These are phyloP conservation scores for Orobanche coerulescens DNA, from an alignment of 257 asterid species.

Conservation along the genomic window DNA sequence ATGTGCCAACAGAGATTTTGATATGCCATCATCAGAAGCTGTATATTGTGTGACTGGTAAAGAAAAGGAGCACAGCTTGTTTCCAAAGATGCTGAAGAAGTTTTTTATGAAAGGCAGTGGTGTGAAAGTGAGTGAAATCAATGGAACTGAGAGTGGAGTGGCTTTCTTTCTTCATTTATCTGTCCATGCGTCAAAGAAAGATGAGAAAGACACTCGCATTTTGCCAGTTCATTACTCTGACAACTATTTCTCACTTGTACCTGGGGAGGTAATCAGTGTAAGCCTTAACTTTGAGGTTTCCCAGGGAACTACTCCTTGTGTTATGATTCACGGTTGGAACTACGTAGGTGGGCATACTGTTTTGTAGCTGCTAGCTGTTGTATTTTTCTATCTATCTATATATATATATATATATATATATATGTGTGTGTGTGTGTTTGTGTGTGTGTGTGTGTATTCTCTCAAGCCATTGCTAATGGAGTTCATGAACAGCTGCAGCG, in stretches of 20 bases:
- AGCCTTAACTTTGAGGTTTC: conserved; percentile 70
- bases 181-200: conserved; percentile 47
- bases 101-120: conserved; percentile 24
- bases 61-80: conserved; percentile 29
- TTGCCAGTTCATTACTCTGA: conserved; percentile 92
- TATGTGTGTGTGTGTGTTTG: too few relatives aligned
- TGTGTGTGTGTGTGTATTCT: conserved; percentile 1
- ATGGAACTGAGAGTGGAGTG: conserved; percentile 59
- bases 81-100: conserved; percentile 33
- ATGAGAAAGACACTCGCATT: conserved; percentile 59
- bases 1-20: background rate
- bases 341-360: conserved; percentile 32
- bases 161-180: conserved; percentile 84
- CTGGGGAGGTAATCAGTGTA: conserved; percentile 68
- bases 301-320: conserved; percentile 46
- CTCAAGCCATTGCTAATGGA: background rate
- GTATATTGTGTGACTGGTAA: too few relatives aligned
- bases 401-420: too few relatives aligned
- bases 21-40: conserved; percentile 8
- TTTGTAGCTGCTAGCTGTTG: conserved; percentile 24
- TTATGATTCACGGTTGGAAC: conserved; percentile 69
- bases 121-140: conserved; percentile 35
- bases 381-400: background rate
- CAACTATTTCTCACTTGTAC: conserved; percentile 90
- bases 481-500: background rate